A percentile compares a stretch with the other conserved stretches of the same genome.
These are phyloP conservation scores for Auricularia heimuer DNA, from an alignment of 768 basidiomycete genomes.

Conservation along the genomic window DNA sequence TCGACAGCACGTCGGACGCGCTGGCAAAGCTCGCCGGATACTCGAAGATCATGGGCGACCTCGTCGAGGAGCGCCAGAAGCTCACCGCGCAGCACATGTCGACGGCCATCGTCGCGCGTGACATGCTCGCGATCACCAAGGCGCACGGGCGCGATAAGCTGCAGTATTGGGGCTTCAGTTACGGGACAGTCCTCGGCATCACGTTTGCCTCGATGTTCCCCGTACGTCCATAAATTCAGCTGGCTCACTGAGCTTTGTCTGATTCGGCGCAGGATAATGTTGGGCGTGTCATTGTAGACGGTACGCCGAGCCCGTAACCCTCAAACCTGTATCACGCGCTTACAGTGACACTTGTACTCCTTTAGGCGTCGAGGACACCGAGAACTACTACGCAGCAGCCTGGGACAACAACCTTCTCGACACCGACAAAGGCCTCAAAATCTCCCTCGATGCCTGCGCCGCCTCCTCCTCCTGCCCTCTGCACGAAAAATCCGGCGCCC, in stretches of 20 bases:
- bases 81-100: constrained; percentile 14
- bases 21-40: background rate
- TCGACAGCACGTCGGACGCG: constrained; percentile 6
- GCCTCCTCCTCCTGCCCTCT: constrained; percentile 14
- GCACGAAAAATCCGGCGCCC: constrained; percentile 12
- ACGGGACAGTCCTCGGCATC: constrained; percentile 10
- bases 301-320: background rate
- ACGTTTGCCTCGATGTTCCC: constrained; percentile 25
- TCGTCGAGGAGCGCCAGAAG: constrained; percentile 11
- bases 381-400: constrained; percentile 14
- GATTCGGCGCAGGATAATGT: constrained; percentile 18
- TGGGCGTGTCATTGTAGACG: constrained; percentile 26
- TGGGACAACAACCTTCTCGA: constrained; percentile 18
- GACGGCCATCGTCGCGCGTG: constrained; percentile 20
- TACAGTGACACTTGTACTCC: too few relatives aligned
- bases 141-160: constrained; percentile 22
- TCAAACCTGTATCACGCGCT: background rate
- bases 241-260: background rate
- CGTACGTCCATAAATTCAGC: constrained; percentile 3
- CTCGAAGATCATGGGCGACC: constrained; percentile 4
- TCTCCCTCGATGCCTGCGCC: constrained; percentile 16
- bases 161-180: constrained; percentile 22
- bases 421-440: constrained; percentile 14
- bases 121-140: constrained; percentile 21
- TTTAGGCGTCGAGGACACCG: constrained; percentile 14